A percentile compares a stretch with the other conserved stretches of the same genome.
Conservation (phyloP, 2,329 filamentous ascomycete species). For the Aspergillus thermomutatus region DNA sequence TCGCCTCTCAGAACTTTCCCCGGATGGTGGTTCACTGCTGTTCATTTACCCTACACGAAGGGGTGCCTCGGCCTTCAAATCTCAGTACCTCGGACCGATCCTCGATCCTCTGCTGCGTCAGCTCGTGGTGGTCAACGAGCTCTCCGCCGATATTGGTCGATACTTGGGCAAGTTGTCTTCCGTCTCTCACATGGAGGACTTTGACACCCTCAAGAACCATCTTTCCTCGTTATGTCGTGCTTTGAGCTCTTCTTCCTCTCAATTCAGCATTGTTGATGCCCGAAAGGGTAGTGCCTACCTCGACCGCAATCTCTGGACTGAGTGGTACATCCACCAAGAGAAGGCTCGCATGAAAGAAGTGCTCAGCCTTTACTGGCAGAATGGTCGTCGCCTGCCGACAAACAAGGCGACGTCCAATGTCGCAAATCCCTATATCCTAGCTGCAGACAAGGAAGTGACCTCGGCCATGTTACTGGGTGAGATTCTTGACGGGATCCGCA, state of each 20-base stretch:
- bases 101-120: slow-evolving; percentile 60
- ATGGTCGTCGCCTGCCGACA: slow-evolving; percentile 31
- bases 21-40: slow-evolving; percentile 54
- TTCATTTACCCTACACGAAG: slow-evolving; percentile 61
- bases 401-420: slow-evolving; percentile 24
- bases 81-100: slow-evolving; percentile 58
- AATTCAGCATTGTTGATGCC: slow-evolving; percentile 49
- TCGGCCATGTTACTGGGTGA: slow-evolving; percentile 57
- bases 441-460: slow-evolving; percentile 44
- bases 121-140: slow-evolving; percentile 56
- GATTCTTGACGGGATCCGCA: slow-evolving; percentile 57
- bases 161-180: slow-evolving; percentile 54
- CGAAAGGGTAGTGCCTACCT: slow-evolving; percentile 50
- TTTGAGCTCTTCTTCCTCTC: slow-evolving; percentile 36
- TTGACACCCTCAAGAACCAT: slow-evolving; percentile 47
- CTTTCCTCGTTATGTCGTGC: slow-evolving; percentile 39
- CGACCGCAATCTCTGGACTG: slow-evolving; percentile 55
- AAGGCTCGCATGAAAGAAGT: slow-evolving; percentile 56
- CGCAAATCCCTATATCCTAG: slow-evolving; percentile 25
- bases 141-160: slow-evolving; percentile 55
- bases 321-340: slow-evolving; percentile 66
- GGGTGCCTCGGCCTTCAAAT: slow-evolving; percentile 57
- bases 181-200: slow-evolving; percentile 53
- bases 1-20: slow-evolving; percentile 58
- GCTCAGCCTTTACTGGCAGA: slow-evolving; percentile 41